Evolutionary conservation across 345 rosid species (phyloP).

Genomic region (Eucalyptus cloeziana): DNA sequence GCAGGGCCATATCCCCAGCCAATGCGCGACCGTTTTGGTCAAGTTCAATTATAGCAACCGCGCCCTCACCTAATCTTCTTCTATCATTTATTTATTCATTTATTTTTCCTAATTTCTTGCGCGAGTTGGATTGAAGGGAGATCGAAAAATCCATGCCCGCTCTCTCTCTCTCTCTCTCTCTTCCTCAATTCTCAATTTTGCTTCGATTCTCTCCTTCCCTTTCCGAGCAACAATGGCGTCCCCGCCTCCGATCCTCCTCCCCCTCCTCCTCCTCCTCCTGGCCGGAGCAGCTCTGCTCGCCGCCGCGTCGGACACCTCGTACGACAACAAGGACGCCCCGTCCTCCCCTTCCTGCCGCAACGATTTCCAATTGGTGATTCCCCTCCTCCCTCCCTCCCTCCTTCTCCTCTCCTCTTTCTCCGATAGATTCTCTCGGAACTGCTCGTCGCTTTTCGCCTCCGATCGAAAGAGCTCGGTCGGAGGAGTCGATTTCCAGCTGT

Average conservation of each 20-base stretch:
- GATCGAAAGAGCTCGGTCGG: neutral
- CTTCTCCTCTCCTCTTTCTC: neutral
- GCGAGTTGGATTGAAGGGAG: neutral
- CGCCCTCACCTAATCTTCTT: neutral
- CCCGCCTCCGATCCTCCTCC: neutral
- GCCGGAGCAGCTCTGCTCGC: neutral
- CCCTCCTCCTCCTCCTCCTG: neutral
- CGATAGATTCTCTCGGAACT: neutral
- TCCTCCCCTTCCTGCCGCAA: constrained; percentile 26
- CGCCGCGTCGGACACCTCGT: constrained; percentile 14
- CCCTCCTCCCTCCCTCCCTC: neutral
- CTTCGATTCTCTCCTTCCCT: neutral
- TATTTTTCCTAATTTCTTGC: neutral
- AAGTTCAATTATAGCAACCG: neutral
- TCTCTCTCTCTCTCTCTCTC: neutral
- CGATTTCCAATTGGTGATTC: constrained; percentile 29
- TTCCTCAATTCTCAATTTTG: neutral
- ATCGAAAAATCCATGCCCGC: neutral
- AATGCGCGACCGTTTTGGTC: neutral
- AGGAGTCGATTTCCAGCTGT: neutral
- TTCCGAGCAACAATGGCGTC: neutral
- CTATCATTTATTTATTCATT: neutral
- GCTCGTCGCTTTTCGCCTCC: neutral
- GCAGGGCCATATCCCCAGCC: too few species aligned
- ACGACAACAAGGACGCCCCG: constrained; percentile 15